Base-by-base conservation (phyloP, 345 rosid genomes). In the Acer negundo region DNA sequence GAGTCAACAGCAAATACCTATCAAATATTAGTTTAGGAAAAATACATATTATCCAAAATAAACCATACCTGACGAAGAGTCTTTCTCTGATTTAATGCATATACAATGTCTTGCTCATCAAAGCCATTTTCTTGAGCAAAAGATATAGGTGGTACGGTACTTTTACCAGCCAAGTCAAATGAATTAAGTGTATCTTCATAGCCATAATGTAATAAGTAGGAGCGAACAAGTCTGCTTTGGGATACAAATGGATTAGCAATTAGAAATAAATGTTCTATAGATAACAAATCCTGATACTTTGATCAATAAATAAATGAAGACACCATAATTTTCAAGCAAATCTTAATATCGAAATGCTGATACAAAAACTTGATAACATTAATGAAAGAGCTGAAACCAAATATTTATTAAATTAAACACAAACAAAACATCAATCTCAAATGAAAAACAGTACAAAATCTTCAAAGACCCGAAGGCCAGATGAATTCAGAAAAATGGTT, bases 151-250 rank as follows among this genome's bases (percentile, higher is more conserved):
- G 99, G 97, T 77, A 87, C 80, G 49, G 87, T 85, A 82, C 83
- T 92, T 86, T 87, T 83, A 82, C 89, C 80, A 73, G 97, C 97
- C 88, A 89, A 78, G 82, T 92, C 92, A 84, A 96, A 96, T 77
- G 95, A 90, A 83, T 87, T 80, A 73, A 96, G 92, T n/a, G 97
- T 94, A 80, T 92, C 98, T 81, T 91, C 95, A 66, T 94, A 96
- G 59, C 98, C 99, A 79, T 92, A 92, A 84, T 96, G 99, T 78
- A 92, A 79, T 77, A 96, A 85, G 85, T 94, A 96, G 61, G 97
- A 88, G 79, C 93, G 92, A 51, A 96, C 92, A 79, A 96, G 92
- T 83, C 99, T 96, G 88, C 77, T 72, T 74, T 77, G 53, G 79
- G 80, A 79, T 75, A 78, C 0, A 70, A 61, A 58, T 22, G 7